phyloP scores from a whole-genome alignment of 352 stramenopile species.

The Globisporangium parvum region DNA sequence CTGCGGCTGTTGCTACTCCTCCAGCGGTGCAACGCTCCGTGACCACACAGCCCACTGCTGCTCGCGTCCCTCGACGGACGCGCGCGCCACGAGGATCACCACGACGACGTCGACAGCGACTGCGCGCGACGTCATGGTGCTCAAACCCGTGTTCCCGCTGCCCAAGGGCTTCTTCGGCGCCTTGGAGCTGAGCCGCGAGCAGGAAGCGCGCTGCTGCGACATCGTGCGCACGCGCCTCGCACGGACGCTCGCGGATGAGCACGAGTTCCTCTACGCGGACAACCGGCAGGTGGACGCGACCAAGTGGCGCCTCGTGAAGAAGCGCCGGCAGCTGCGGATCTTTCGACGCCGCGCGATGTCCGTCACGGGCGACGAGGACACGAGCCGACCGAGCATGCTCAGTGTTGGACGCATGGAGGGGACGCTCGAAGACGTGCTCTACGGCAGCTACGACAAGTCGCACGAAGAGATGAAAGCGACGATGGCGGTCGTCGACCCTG shows the following conservation, averaged over 20 bases:
- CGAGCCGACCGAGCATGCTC: constrained; percentile 20
- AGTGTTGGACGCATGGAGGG: constrained; percentile 36
- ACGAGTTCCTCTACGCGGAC: constrained; percentile 16
- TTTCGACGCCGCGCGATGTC: constrained; percentile 20
- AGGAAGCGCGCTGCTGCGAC: constrained; percentile 25
- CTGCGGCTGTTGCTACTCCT: no score
- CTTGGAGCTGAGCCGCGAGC: constrained; percentile 19
- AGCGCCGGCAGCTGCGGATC: constrained; percentile 32
- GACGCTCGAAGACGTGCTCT: constrained; percentile 45
- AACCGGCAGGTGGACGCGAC: constrained; percentile 24
- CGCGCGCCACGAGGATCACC: no score
- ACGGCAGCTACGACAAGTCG: constrained; percentile 34
- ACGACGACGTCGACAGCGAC: no score
- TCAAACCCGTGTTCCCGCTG: constrained; percentile 18
- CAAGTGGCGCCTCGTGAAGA: constrained; percentile 44
- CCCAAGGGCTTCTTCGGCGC: constrained; percentile 23
- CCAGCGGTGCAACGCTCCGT: no score
- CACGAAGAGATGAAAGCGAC: constrained; percentile 36
- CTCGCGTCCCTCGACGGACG: no score
- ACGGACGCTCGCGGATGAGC: constrained; percentile 26
- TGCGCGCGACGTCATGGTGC: constrained; percentile 1
- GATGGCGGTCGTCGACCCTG: constrained; percentile 24
- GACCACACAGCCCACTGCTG: no score
- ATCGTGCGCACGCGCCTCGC: constrained; percentile 25
- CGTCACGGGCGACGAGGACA: constrained; percentile 10